Conservation (phyloP, 345 rosid genomes). For the Pistacia integerrima region DNA sequence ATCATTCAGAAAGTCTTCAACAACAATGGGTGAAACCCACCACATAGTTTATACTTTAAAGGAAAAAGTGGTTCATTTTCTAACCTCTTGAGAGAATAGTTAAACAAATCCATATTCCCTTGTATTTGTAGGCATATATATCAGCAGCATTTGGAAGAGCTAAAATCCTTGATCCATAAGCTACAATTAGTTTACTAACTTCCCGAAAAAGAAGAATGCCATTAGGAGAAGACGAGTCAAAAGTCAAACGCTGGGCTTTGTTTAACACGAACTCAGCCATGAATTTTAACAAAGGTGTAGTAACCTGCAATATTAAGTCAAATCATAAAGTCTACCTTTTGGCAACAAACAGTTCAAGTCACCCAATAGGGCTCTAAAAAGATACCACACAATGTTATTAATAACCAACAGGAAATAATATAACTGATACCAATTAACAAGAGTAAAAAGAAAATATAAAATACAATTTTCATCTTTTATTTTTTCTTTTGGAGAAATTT, state of each 20-base stretch:
- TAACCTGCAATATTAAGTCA: constrained; percentile 65
- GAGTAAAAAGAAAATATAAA: background rate
- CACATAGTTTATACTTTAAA: constrained; percentile 7
- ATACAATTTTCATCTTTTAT: too few relatives aligned
- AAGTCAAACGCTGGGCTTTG: constrained; percentile 92
- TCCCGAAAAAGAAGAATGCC: constrained; percentile 99
- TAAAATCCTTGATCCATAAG: constrained; percentile 93
- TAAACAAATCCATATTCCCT: constrained; percentile 96
- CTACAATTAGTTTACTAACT: constrained; percentile 95
- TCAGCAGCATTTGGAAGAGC: constrained; percentile 93
- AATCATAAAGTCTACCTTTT: constrained; percentile 14
- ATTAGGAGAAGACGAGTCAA: constrained; percentile 97
- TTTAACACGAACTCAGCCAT: constrained; percentile 97
- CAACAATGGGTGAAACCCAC: background rate
- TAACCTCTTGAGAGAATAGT: constrained; percentile 91
- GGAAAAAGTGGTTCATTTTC: constrained; percentile 21
- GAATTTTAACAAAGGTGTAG: constrained; percentile 91
- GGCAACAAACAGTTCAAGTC: background rate
- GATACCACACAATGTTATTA: background rate
- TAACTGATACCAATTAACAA: background rate
- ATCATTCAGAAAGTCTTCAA: constrained; percentile 7
- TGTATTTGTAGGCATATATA: constrained; percentile 92
- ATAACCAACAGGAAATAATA: background rate
- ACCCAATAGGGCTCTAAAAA: background rate
- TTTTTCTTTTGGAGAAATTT: too few relatives aligned